Base-by-base conservation (phyloP, 441 rosid genomes). In the Adansonia grandidieri region DNA sequence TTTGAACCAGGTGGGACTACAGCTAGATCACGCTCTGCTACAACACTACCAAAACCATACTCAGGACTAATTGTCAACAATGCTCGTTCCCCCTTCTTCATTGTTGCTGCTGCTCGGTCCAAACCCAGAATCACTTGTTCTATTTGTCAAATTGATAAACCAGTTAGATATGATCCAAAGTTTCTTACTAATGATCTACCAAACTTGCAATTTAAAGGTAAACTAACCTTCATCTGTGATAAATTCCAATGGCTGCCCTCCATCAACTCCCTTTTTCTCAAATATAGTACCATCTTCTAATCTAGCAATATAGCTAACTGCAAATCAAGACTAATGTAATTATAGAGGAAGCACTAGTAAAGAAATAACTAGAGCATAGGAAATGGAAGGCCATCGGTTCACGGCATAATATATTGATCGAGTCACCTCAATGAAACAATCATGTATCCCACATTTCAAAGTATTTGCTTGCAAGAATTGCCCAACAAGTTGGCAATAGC, bases 81-180 rank as follows among this genome's bases (percentile, higher is more conserved):
- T 42, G 89, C 91, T 77, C 37, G 74, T 77, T 91, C 95, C 44
- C 91, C 93, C 80, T 84, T 91, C 84, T 82, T 89, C 95, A 91
- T 91, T 0, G 89, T 87, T 76, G 88, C 81, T 66, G 80, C 90
- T 8, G 85, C 89, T 80, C 76, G 80, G 76, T 89, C 95, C 80
- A 91, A 83, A 81, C 93, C 95, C 82, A 83, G 77, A 73, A 91
- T 83, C 74, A 86, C 93, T 86, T 87, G 91, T 68, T 88, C 93
- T 91, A 54, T 54, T 75, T 57, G 7, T 54, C 48, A 75, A 51
- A 71, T 71, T 5, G 15, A 51, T 15, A 20, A 54, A 71, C 15
- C 60, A 54, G 75, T 71, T 54, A 45, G 69, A 62, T 48, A 19
- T 44, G 9, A 6, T 14, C 63, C 40, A 65, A 65, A 65, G 14